phyloP scores from a whole-genome alignment of 345 rosid species.

The Odontarrhena argentea region DNA sequence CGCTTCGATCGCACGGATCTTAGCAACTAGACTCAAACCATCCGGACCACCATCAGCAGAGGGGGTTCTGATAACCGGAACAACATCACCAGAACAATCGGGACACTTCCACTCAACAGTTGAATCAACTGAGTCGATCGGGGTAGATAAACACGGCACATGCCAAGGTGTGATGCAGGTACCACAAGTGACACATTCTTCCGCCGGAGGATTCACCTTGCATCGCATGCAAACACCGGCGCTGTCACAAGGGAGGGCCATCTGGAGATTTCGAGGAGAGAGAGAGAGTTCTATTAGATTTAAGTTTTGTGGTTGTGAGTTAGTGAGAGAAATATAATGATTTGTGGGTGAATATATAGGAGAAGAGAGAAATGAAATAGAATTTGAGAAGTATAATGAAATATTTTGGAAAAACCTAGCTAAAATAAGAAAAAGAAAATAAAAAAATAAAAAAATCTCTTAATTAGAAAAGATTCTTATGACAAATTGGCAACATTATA shows the following conservation, averaged over 20 bases:
- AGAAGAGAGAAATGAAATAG: no score
- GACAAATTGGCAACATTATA: no score
- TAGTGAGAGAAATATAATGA: no score
- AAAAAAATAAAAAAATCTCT: no score
- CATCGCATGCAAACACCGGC: conserved; percentile 72
- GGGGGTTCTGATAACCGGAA: neutral
- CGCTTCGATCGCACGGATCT: conserved; percentile 50
- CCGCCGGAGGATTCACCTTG: conserved; percentile 46
- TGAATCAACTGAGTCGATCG: conserved; percentile 50
- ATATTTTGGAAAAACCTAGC: no score
- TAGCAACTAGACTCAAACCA: conserved; percentile 30
- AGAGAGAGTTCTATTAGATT: no score
- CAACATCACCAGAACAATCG: conserved; percentile 48
- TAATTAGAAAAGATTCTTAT: no score
- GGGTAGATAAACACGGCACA: conserved; percentile 51
- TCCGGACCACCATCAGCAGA: neutral
- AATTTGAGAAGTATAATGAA: no score
- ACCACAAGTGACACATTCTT: conserved; percentile 56
- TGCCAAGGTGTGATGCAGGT: conserved; percentile 82
- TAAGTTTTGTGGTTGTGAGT: no score
- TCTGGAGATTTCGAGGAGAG: no score
- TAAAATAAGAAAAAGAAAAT: no score
- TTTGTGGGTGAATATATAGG: no score
- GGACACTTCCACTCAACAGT: conserved; percentile 64
- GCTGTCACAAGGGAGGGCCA: conserved; percentile 59